Evolutionary conservation across 1,139 yeast genomes (phyloP), one percentile per base, ranked within the genome.

Genomic region (Lodderomyces orthopsilosis): DNA sequence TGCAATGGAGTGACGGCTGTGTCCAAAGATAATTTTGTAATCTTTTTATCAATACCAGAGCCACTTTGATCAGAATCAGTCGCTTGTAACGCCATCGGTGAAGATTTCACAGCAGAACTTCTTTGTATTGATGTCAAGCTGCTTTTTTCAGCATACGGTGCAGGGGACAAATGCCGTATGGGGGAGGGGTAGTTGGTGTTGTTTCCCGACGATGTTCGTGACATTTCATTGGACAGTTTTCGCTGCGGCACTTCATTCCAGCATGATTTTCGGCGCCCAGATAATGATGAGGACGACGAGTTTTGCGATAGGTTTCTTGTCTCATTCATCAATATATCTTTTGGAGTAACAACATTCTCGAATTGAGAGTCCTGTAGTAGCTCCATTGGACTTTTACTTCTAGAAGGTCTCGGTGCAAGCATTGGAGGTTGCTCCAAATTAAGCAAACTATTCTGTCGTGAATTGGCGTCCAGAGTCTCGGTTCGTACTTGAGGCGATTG

Each of bases 91-190:
- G 53, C 43, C 9, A 44, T 40, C 9, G 55, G 55, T 9, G 55
- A 49, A 12, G 26, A 38, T 35, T 41, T 42, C 9, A 44, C 37
- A 17, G 46, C 41, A 4, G 43, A 56, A 52, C 78, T 80, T 51
- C 79, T 66, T 53, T 79, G 86, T 21, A 80, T 68, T 0, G 84
- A 75, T 4, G 84, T 75, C 53, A 80, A 63, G 26, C 77, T 79
- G 4, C 70, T 72, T 48, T 71, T 66, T 35, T 68, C 71, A 38
- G 66, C 69, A 40, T 71, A 71, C 2, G 76, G 75, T 0, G 71
- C 75, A 0, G 86, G 85, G 0, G 85, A 79, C 24, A 74, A 56
- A 45, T 73, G 80, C 45, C 85, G 63, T 46, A 79, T 65, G 2
- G 85, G 84, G 1, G 83, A 74, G 10, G 73, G 64, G 22, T 65